These are phyloP conservation scores for Aspergillus cejpii DNA, from an alignment of 2,329 filamentous ascomycete genomes.

Conservation along the genomic window DNA sequence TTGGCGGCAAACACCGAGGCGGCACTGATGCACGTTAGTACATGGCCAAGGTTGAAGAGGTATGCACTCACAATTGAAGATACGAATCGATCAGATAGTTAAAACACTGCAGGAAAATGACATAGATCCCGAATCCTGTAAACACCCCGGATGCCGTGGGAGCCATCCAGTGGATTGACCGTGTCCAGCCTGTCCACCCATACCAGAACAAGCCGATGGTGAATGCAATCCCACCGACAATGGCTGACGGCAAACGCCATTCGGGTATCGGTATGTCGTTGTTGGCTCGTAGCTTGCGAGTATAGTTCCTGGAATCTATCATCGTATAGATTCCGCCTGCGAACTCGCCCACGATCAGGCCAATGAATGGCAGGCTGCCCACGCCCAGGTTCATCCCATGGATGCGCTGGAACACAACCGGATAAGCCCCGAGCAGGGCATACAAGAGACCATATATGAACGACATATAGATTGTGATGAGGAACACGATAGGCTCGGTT, in stretches of 20 bases:
- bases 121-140: constrained; percentile 29
- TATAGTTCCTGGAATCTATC: constrained; percentile 22
- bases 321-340: constrained; percentile 24
- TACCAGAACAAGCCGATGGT: constrained; percentile 35
- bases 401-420: constrained; percentile 23
- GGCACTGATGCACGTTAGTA: constrained; percentile 20
- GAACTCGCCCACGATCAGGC: constrained; percentile 28
- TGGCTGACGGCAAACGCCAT: constrained; percentile 29
- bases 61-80: constrained; percentile 32
- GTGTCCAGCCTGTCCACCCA: constrained; percentile 31
- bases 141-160: constrained; percentile 30
- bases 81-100: constrained; percentile 39
- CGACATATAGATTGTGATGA: constrained; percentile 27
- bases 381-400: constrained; percentile 25
- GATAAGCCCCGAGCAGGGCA: constrained; percentile 26
- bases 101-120: constrained; percentile 33
- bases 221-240: constrained; percentile 30
- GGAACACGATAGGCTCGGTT: constrained; percentile 37
- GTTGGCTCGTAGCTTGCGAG: constrained; percentile 26
- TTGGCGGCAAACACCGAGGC: constrained; percentile 37
- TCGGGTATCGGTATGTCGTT: constrained; percentile 28
- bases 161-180: constrained; percentile 32
- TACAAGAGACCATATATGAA: constrained; percentile 29
- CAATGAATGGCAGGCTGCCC: constrained; percentile 25
- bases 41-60: not conserved